phyloP scores from a whole-genome alignment of 2,329 filamentous ascomycete genomes.

The Penicillium sp. region DNA sequence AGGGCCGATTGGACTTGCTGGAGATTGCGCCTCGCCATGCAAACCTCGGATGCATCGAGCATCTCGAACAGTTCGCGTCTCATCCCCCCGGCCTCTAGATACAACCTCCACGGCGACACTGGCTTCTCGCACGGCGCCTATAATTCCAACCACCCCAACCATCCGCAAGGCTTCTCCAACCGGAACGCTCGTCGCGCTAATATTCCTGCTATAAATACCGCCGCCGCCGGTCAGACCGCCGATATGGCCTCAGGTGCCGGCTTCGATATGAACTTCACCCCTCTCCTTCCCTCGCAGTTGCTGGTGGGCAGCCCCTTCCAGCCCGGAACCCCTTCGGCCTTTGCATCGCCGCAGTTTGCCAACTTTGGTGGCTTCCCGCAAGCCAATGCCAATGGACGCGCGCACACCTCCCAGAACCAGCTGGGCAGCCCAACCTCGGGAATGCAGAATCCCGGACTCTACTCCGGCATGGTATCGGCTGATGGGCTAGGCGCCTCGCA shows the following conservation, averaged over 20 bases:
- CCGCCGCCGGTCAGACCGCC: constrained; percentile 56
- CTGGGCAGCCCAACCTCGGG: constrained; percentile 72
- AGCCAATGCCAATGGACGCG: constrained; percentile 51
- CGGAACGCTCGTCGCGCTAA: constrained; percentile 78
- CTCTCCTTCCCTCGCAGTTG: constrained; percentile 88
- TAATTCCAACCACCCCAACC: constrained; percentile 67
- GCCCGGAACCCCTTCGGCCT: constrained; percentile 84
- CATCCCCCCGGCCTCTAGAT: constrained; percentile 63
- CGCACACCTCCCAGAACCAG: constrained; percentile 58
- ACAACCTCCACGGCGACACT: constrained; percentile 66
- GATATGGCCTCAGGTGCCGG: constrained; percentile 84
- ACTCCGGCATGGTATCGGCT: constrained; percentile 80
- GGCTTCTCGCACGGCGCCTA: constrained; percentile 93
- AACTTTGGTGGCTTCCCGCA: constrained; percentile 75
- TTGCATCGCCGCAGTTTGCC: constrained; percentile 88
- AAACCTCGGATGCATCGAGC: constrained; percentile 69
- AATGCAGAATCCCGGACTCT: constrained; percentile 68
- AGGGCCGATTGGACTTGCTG: constrained; percentile 11
- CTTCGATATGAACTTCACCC: constrained; percentile 98
- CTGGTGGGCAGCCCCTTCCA: constrained; percentile 96
- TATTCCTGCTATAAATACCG: constrained; percentile 90
- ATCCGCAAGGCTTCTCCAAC: constrained; percentile 69
- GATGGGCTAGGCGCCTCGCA: constrained; percentile 78
- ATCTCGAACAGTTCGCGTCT: constrained; percentile 61
- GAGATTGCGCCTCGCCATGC: constrained; percentile 81